A percentile compares a stretch with the other conserved stretches of the same genome.
Conservation (phyloP, 495 filamentous ascomycete genomes). For the Penicillium canariense region DNA sequence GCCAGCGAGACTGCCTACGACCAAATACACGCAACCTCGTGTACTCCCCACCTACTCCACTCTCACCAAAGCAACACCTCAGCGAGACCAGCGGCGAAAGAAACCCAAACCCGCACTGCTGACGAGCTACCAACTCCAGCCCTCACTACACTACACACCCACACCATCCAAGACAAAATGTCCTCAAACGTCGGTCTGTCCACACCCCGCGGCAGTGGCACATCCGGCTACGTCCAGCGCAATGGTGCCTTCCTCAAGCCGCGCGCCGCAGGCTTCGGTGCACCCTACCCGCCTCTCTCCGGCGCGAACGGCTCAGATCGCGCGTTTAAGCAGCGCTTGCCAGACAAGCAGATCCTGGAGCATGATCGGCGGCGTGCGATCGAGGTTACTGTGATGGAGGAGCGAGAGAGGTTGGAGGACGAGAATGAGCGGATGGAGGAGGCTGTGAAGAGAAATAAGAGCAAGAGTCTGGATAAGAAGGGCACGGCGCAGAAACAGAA, state of each 20-base stretch:
- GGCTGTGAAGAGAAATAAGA: conserved; percentile 14
- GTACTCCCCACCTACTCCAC: neutral
- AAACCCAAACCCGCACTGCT: neutral
- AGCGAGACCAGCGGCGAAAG: neutral
- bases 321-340: conserved; percentile 78
- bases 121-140: neutral
- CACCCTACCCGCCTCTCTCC: conserved; percentile 51
- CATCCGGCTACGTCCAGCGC: conserved; percentile 94
- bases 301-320: conserved; percentile 31
- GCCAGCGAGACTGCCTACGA: neutral
- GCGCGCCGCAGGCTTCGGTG: conserved; percentile 54
- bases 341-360: conserved; percentile 87
- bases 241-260: conserved; percentile 86
- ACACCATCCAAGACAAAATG: conserved; percentile 50
- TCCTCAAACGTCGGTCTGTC: conserved; percentile 96
- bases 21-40: neutral
- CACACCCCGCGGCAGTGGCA: conserved; percentile 92
- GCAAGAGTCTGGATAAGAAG: conserved; percentile 3
- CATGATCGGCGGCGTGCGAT: conserved; percentile 87
- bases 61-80: neutral
- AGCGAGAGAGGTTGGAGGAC: conserved; percentile 86
- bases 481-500: too few species aligned
- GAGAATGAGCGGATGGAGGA: conserved; percentile 56
- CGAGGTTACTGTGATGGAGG: conserved; percentile 88
- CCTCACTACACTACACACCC: neutral